A percentile compares a stretch with the other conserved stretches of the same genome.
Conservation (phyloP, 2,329 filamentous ascomycete species). For the Madurella mycetomatis region DNA sequence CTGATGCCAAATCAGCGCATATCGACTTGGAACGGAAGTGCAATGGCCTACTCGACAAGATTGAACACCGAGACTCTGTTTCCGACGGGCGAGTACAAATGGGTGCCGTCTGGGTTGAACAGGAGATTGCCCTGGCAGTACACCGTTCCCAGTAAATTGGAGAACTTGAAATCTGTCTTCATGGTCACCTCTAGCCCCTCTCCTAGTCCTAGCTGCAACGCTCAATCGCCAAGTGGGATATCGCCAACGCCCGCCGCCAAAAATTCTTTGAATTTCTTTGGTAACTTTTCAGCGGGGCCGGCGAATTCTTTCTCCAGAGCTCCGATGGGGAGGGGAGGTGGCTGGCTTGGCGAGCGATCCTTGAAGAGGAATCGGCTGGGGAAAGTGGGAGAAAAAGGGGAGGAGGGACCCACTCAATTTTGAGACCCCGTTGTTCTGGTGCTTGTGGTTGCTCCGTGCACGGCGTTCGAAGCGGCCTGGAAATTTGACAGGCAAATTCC, state of each 20-base stretch:
- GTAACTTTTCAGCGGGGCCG: constrained; percentile 23
- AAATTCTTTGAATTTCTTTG: constrained; percentile 26
- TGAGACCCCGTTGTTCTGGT: constrained; percentile 11
- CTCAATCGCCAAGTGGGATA: constrained; percentile 14
- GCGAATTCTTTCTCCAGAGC: constrained; percentile 25
- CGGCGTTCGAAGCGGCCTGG: constrained; percentile 21
- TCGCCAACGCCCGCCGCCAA: constrained; percentile 17
- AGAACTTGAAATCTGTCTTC: constrained; percentile 99
- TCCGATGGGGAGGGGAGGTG: constrained; percentile 10
- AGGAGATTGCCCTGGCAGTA: constrained; percentile 97
- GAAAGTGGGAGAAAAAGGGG: constrained; percentile 22
- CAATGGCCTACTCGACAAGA: constrained; percentile 61
- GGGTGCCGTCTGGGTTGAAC: constrained; percentile 93
- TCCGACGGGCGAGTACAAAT: constrained; percentile 91
- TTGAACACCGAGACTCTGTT: constrained; percentile 96
- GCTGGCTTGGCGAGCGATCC: neutral
- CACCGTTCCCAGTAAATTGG: constrained; percentile 95
- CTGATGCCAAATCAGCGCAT: constrained; percentile 41
- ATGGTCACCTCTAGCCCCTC: constrained; percentile 52
- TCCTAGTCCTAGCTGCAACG: constrained; percentile 28
- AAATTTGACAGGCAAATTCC: constrained; percentile 38
- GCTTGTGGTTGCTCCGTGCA: constrained; percentile 20
- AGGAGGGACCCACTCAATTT: constrained; percentile 18
- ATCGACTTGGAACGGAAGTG: too few species aligned
- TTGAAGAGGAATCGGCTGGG: constrained; percentile 10